Evolutionary conservation across 345 rosid genomes (phyloP), one percentile per base, ranked within the genome.

Genomic region (Geranium brycei): DNA sequence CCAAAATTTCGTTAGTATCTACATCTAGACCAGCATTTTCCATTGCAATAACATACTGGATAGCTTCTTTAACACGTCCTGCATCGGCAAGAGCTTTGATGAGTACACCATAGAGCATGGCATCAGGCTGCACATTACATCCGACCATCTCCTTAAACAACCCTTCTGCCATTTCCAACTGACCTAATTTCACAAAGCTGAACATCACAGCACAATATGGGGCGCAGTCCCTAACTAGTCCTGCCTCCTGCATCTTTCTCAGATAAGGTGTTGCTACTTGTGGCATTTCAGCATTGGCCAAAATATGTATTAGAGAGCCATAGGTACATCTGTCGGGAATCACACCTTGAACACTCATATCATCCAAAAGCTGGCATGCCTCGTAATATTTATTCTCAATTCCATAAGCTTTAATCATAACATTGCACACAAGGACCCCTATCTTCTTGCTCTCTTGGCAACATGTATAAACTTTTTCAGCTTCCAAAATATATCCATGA

Each of bases 391-490:
- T 72, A 72, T 79, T 80, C 40, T 74, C 77, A n/a, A 80, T 83
- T 56, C 96, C 95, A 65, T 93, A 93, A 3, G 91, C 95, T 86
- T 90, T 93, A 53, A 90, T 80, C 91, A 83, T 90, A 75, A 83
- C 96, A 70, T 93, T 93, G 72, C 77, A 82, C 78, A 72, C 89
- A 35, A 82, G 78, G 64, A 88, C 89, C 32, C 81, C 82, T 31
- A 82, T 80, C 68, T 71, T 80, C 63, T 74, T 81, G 60, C 51
- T 67, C 75, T 83, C 84, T 74, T 72, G 79, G 73, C 90, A 82
- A 70, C 87, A 86, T 19, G 62, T 31, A 51, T 85, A 88, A 63
- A 78, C 85, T 57, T 71, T 81, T 65, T 88, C 89, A 1, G 91
- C 96, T 69, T 85, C 90, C 28, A 66, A 35, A 66, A 73, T 64